A percentile compares a stretch with the other conserved stretches of the same genome.
Evolutionary conservation across 2,329 filamentous ascomycete genomes (phyloP).

Genomic region (Neonectria faginata): DNA sequence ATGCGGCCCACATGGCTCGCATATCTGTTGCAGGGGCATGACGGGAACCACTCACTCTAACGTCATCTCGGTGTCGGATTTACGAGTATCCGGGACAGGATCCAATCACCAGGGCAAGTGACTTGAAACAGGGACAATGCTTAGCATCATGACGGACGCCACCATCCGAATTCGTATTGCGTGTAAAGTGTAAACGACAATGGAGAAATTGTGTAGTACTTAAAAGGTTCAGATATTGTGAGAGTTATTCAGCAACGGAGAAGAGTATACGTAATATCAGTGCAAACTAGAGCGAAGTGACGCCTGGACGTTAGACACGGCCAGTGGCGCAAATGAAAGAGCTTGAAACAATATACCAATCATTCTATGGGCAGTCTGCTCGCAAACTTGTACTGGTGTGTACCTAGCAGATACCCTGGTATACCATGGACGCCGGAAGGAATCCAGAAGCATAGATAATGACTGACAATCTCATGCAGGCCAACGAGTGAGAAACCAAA

Average conservation of each 20-base stretch:
- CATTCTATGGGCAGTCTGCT: conserved; percentile 44
- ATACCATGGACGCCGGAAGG: conserved; percentile 46
- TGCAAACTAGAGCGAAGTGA: too few relatives aligned
- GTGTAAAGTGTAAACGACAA: background rate
- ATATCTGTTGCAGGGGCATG: conserved; percentile 33
- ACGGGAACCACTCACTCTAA: conserved; percentile 32
- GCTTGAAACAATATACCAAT: conserved; percentile 46
- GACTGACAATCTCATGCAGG: conserved; percentile 49
- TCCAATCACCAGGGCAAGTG: background rate
- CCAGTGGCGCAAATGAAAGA: background rate
- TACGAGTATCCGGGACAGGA: conserved; percentile 37
- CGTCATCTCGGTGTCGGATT: conserved; percentile 44
- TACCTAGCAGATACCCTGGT: conserved; percentile 53
- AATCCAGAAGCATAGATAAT: conserved; percentile 40
- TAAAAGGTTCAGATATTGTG: background rate
- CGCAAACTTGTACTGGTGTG: conserved; percentile 46
- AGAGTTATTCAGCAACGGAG: too few relatives aligned
- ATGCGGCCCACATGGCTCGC: conserved; percentile 39
- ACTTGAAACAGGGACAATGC: conserved; percentile 3
- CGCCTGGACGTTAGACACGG: background rate
- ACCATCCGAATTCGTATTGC: background rate
- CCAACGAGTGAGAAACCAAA: conserved; percentile 57
- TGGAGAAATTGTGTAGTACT: background rate
- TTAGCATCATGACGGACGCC: background rate
- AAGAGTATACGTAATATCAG: too few relatives aligned